Conservation (phyloP, 805 yeast genomes). For the Saccharomycopsis synnaedendra region DNA sequence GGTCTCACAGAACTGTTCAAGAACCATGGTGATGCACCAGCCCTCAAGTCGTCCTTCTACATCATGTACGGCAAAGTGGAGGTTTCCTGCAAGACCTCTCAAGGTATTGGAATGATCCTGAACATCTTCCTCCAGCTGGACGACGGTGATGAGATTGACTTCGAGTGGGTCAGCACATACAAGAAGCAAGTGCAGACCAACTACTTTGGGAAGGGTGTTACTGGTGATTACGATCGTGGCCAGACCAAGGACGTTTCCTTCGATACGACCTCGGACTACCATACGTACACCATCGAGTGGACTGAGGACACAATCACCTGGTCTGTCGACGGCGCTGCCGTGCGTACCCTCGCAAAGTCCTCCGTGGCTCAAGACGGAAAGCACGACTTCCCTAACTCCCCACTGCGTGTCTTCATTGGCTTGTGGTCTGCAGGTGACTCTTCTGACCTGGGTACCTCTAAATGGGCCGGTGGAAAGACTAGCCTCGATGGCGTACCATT, state of each 20-base stretch:
- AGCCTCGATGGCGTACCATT: conserved; percentile 60
- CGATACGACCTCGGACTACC: conserved; percentile 51
- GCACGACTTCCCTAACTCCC: conserved; percentile 80
- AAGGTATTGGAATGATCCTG: conserved; percentile 56
- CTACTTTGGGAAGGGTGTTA: conserved; percentile 73
- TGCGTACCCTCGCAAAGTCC: conserved; percentile 42
- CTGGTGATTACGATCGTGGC: conserved; percentile 73
- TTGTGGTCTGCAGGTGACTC: conserved; percentile 82
- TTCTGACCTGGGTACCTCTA: conserved; percentile 54
- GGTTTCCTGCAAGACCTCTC: conserved; percentile 43
- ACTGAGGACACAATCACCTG: conserved; percentile 51
- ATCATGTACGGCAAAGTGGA: conserved; percentile 66
- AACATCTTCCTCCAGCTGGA: conserved; percentile 60
- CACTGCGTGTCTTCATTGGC: conserved; percentile 63
- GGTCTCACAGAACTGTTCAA: conserved; percentile 42
- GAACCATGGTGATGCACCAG: conserved; percentile 47
- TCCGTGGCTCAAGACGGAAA: conserved; percentile 29
- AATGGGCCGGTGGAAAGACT: conserved; percentile 75
- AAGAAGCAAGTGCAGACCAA: conserved; percentile 63
- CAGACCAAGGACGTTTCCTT: conserved; percentile 35
- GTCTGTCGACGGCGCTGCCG: conserved; percentile 58
- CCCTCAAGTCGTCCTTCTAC: conserved; percentile 50
- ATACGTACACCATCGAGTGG: conserved; percentile 84
- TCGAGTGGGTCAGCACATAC: conserved; percentile 82
- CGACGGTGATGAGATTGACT: conserved; percentile 81